Evolutionary conservation across 2,329 filamentous ascomycete genomes (phyloP).

Genomic region (Penicillium sp.): DNA sequence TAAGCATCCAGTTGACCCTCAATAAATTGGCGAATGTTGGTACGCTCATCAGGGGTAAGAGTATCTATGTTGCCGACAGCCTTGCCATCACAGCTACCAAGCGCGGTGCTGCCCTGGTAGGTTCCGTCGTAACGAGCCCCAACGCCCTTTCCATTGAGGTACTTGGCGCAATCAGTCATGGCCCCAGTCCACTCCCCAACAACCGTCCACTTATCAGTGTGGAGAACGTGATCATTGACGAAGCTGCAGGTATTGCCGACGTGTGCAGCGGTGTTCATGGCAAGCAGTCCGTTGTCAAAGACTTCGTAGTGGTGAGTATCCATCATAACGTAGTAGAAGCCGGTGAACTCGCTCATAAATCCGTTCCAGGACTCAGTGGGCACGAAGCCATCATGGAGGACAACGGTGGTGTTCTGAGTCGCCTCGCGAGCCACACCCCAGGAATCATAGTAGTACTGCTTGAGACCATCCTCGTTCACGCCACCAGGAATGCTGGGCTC

Average conservation of each 20-base stretch:
- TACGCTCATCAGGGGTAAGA: slow-evolving; percentile 46
- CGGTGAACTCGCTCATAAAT: slow-evolving; percentile 58
- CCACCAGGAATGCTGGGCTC: slow-evolving; percentile 50
- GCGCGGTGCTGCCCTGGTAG: slow-evolving; percentile 53
- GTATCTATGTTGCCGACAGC: slow-evolving; percentile 55
- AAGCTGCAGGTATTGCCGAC: slow-evolving; percentile 63
- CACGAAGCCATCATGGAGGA: slow-evolving; percentile 59
- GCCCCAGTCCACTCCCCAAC: slow-evolving; percentile 73
- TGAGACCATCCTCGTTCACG: slow-evolving; percentile 52
- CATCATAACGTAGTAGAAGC: slow-evolving; percentile 60
- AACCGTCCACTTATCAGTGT: slow-evolving; percentile 69
- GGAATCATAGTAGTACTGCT: slow-evolving; percentile 62
- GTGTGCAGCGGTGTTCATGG: slow-evolving; percentile 59
- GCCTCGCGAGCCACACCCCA: slow-evolving; percentile 55
- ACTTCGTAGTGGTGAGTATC: slow-evolving; percentile 68
- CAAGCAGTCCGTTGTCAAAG: slow-evolving; percentile 37
- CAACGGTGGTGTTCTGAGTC: slow-evolving; percentile 56
- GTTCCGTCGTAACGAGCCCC: slow-evolving; percentile 66
- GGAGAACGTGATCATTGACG: slow-evolving; percentile 54
- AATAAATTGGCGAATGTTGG: slow-evolving; percentile 51
- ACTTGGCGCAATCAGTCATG: slow-evolving; percentile 65
- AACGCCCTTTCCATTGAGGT: slow-evolving; percentile 62
- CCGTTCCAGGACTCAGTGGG: slow-evolving; percentile 65
- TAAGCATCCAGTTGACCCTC: slow-evolving; percentile 55
- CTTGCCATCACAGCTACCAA: slow-evolving; percentile 63